phyloP scores from a whole-genome alignment of 2,329 filamentous ascomycete species.

The Beauveria sp. region DNA sequence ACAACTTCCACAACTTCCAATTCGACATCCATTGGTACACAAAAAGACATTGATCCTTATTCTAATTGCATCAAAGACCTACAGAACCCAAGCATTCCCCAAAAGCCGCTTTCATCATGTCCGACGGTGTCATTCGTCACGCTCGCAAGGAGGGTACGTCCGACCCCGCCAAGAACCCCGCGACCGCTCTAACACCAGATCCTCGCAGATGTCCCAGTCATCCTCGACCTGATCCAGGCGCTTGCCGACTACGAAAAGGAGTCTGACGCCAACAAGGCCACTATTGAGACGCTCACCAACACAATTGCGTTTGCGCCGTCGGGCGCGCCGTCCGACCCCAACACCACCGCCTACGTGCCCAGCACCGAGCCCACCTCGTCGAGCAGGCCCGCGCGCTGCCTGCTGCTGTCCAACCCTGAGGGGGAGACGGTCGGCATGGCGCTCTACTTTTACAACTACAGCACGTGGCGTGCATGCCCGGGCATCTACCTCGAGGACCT shows the following conservation, averaged over 20 bases:
- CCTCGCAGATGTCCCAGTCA: slow-evolving; percentile 64
- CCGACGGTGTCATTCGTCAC: slow-evolving; percentile 4
- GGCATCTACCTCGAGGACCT: slow-evolving; percentile 93
- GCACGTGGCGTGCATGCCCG: slow-evolving; percentile 79
- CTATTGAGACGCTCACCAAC: slow-evolving; percentile 58
- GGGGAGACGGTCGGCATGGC: slow-evolving; percentile 63
- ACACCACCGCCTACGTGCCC: slow-evolving; percentile 27
- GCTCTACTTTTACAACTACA: slow-evolving; percentile 92
- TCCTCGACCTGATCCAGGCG: slow-evolving; percentile 74
- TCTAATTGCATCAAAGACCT: background rate
- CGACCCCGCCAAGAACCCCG: background rate
- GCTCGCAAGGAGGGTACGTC: slow-evolving; percentile 9
- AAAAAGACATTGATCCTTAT: background rate
- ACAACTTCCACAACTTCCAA: background rate
- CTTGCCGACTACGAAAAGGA: slow-evolving; percentile 85
- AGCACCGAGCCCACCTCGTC: slow-evolving; percentile 47
- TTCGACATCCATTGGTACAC: background rate
- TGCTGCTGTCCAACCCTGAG: slow-evolving; percentile 52
- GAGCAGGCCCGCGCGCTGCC: slow-evolving; percentile 62
- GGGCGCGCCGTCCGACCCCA: slow-evolving; percentile 29
- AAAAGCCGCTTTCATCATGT: background rate
- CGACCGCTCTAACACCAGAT: background rate
- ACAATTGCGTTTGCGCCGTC: slow-evolving; percentile 72
- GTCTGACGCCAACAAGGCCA: slow-evolving; percentile 67
- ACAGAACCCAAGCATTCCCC: background rate